A percentile compares a stretch with the other conserved stretches of the same genome.
Conservation (phyloP, 2,329 filamentous ascomycete species). For the Metarhizium rileyi region DNA sequence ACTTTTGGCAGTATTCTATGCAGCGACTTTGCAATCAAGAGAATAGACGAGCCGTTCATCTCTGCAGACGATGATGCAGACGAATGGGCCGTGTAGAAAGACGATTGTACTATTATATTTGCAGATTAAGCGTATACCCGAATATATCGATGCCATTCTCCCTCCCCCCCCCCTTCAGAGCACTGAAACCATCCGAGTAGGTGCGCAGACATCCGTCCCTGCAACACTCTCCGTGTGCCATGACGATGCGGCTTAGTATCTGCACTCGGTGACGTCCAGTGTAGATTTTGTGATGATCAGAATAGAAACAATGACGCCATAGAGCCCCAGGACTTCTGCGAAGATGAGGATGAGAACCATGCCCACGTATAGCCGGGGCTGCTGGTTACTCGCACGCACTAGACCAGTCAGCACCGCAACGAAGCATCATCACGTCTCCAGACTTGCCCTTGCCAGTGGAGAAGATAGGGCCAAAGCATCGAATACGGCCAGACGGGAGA, state of each 20-base stretch:
- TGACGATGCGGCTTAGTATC: not conserved
- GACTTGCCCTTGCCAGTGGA: no score
- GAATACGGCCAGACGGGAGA: no score
- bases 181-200: no score
- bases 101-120: slow-evolving; percentile 1
- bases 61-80: slow-evolving; percentile 59
- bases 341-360: slow-evolving; percentile 41
- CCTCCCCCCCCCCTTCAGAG: no score
- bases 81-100: slow-evolving; percentile 62
- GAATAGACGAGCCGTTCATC: slow-evolving; percentile 89
- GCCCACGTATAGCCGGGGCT: slow-evolving; percentile 35
- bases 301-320: slow-evolving; percentile 38
- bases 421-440: not conserved
- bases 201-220: no score
- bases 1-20: slow-evolving; percentile 63
- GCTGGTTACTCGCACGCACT: slow-evolving; percentile 37
- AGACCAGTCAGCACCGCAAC: not conserved
- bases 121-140: slow-evolving; percentile 18
- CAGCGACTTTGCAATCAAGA: slow-evolving; percentile 88
- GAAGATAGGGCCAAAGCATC: no score
- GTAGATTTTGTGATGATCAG: slow-evolving; percentile 36
- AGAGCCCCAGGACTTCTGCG: slow-evolving; percentile 34
- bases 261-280: slow-evolving; percentile 27
- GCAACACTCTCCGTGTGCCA: not conserved
- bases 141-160: slow-evolving; percentile 11